These are phyloP conservation scores for Castanea sativa DNA, from an alignment of 306 rosid genomes.

Conservation along the genomic window DNA sequence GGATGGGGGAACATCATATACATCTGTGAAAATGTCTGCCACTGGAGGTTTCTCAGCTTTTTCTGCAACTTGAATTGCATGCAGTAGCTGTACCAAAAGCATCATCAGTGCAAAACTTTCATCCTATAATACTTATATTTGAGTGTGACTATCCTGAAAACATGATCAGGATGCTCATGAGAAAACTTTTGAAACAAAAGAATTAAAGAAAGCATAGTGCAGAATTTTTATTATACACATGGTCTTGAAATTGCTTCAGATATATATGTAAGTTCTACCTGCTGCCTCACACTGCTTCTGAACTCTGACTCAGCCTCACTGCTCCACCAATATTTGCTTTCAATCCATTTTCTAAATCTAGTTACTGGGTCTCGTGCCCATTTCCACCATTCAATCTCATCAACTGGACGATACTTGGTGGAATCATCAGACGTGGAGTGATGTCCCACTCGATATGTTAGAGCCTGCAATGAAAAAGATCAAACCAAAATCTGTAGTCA, in stretches of 20 bases:
- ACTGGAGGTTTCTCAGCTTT: conserved; percentile 68
- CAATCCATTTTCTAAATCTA: conserved; percentile 89
- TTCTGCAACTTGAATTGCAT: conserved; percentile 88
- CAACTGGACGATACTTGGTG: conserved; percentile 72
- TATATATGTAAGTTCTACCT: conserved; percentile 41
- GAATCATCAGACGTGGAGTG: conserved; percentile 98
- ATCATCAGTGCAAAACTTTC: conserved; percentile 3
- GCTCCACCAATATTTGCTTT: conserved; percentile 86
- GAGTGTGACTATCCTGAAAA: background rate
- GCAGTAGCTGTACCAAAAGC: conserved; percentile 55
- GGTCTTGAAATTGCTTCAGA: background rate
- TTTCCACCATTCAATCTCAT: conserved; percentile 88
- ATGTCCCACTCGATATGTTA: conserved; percentile 93
- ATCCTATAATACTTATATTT: background rate
- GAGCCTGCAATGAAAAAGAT: conserved; percentile 49
- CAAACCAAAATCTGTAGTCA: background rate
- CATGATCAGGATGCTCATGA: background rate
- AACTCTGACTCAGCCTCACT: conserved; percentile 58
- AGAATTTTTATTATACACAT: background rate
- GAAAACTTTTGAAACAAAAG: background rate
- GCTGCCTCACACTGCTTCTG: conserved; percentile 51
- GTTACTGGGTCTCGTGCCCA: conserved; percentile 64
- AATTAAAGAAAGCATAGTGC: background rate
- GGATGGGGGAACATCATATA: conserved; percentile 67
- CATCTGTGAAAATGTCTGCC: conserved; percentile 70